A percentile compares a stretch with the other conserved stretches of the same genome.
phyloP scores from a whole-genome alignment of 1,284 basidiomycete genomes.

The Puccinia coronata region DNA sequence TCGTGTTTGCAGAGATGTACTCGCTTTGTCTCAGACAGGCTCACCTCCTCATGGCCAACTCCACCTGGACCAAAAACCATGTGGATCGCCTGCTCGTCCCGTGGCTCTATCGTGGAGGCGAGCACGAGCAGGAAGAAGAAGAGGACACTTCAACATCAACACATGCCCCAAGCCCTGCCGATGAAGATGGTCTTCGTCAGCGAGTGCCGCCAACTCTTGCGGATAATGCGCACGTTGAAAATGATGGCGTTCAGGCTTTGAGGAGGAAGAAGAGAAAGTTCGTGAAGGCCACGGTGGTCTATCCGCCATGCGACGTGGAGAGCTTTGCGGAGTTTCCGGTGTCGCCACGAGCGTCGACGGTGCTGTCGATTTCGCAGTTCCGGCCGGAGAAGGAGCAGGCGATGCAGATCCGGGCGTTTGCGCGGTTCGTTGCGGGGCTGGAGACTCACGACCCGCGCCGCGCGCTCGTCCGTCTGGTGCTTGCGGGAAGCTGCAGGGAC shows the following conservation, averaged over 20 bases:
- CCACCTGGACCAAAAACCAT: conserved; percentile 89
- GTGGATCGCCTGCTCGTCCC: conserved; percentile 68
- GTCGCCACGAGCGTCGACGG: background rate
- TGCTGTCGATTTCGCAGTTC: conserved; percentile 20
- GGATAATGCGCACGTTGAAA: too few species aligned
- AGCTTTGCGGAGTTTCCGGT: conserved; percentile 24
- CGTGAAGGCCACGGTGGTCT: background rate
- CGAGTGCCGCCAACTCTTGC: too few species aligned
- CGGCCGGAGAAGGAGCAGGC: conserved; percentile 94
- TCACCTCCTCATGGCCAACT: conserved; percentile 81
- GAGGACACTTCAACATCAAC: background rate
- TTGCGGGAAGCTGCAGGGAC: conserved; percentile 84
- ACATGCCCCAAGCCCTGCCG: background rate
- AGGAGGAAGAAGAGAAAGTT: background rate
- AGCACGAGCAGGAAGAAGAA: background rate
- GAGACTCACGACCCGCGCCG: conserved; percentile 9
- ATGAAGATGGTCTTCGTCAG: conserved; percentile 60
- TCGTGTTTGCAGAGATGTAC: conserved; percentile 81
- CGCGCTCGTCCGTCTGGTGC: conserved; percentile 65
- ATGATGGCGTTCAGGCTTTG: too few species aligned
- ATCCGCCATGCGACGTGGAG: conserved; percentile 15
- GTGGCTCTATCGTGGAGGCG: background rate
- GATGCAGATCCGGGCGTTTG: conserved; percentile 74
- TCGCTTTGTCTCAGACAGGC: conserved; percentile 72
- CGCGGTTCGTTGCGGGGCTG: conserved; percentile 64